phyloP scores from a whole-genome alignment of 192 early-diverging fungal species.

The Linnemannia schmuckeri region DNA sequence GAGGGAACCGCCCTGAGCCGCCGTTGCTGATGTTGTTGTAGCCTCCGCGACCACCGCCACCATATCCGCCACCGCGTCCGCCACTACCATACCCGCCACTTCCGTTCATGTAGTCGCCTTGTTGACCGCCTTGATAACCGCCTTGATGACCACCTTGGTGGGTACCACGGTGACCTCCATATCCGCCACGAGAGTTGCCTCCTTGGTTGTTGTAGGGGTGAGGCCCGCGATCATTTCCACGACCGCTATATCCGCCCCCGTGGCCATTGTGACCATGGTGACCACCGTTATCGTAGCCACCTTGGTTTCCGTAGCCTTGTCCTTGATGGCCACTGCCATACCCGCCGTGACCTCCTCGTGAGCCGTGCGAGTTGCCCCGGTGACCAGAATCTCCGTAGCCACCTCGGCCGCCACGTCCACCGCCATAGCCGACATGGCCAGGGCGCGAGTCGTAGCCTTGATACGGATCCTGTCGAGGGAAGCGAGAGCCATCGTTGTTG shows the following conservation, averaged over 20 bases:
- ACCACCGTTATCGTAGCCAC: slow-evolving; percentile 22
- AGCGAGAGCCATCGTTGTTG: slow-evolving; percentile 48
- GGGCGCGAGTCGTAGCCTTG: slow-evolving; percentile 49
- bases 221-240: slow-evolving; percentile 17
- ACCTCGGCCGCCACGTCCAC: slow-evolving; percentile 43
- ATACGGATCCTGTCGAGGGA: slow-evolving; percentile 39
- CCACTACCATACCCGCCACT: slow-evolving; percentile 19
- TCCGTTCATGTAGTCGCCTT: slow-evolving; percentile 14
- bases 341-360: slow-evolving; percentile 42
- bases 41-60: slow-evolving; percentile 18
- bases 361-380: slow-evolving; percentile 30
- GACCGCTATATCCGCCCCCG: slow-evolving; percentile 17
- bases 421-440: slow-evolving; percentile 44
- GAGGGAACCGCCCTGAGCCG: slow-evolving; percentile 5
- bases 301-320: slow-evolving; percentile 27
- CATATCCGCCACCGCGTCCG: slow-evolving; percentile 38
- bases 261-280: slow-evolving; percentile 2
- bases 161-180: slow-evolving; percentile 16
- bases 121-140: slow-evolving; percentile 19
- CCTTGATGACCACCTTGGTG: slow-evolving; percentile 31
- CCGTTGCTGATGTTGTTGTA: not conserved
- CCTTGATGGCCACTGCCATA: slow-evolving; percentile 34
- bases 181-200: slow-evolving; percentile 13
- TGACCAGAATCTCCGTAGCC: slow-evolving; percentile 37
- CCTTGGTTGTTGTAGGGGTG: slow-evolving; percentile 3